Evolutionary conservation across 2,329 filamentous ascomycete genomes (phyloP).

Genomic region (Aspergillus calidoustus): DNA sequence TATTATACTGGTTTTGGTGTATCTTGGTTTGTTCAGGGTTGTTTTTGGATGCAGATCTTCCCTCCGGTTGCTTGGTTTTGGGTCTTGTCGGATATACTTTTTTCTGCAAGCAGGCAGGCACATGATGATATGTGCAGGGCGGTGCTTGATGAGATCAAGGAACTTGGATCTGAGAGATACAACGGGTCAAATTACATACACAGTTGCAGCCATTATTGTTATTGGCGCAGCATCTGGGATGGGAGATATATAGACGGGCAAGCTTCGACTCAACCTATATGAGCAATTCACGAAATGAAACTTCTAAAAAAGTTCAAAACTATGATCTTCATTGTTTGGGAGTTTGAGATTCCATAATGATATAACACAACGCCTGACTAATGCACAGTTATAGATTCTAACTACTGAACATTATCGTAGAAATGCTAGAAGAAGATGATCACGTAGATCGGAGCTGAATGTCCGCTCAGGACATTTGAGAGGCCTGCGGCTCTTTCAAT

Average conservation of each 20-base stretch:
- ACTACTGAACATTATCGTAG: background rate
- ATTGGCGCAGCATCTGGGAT: background rate
- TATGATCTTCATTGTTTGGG: background rate
- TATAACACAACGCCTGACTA: conserved; percentile 20
- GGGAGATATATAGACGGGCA: background rate
- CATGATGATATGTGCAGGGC: background rate
- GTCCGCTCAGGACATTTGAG: background rate
- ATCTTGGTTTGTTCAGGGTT: background rate
- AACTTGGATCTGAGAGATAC: background rate
- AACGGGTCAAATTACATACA: background rate
- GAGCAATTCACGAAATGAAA: background rate
- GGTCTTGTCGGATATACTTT: background rate
- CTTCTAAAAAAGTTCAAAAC: background rate
- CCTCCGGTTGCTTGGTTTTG: background rate
- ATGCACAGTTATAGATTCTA: conserved; percentile 20
- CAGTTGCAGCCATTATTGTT: background rate
- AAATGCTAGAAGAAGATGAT: background rate
- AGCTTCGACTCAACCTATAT: background rate
- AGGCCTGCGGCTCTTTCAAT: background rate
- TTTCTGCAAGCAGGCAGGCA: background rate
- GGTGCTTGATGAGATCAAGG: background rate
- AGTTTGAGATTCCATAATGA: background rate
- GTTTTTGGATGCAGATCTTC: background rate
- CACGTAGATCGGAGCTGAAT: background rate
- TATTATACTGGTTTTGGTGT: background rate